Evolutionary conservation across 768 basidiomycete genomes (phyloP), one percentile per base, ranked within the genome.

Genomic region (Leccinum uliginosum): DNA sequence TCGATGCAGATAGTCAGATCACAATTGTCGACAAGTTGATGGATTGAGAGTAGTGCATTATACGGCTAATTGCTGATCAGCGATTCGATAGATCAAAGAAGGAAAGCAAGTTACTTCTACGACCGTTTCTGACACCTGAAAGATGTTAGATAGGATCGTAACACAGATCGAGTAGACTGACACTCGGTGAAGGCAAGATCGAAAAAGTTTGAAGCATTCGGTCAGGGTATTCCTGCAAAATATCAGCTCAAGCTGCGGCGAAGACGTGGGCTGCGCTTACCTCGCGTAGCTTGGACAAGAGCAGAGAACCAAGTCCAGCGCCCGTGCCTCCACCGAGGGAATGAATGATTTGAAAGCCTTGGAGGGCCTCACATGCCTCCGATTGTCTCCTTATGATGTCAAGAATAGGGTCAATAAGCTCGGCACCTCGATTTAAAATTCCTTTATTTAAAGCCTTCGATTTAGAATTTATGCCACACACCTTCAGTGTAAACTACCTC

Each of bases 271-370:
- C 34, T 46, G 59, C 58, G 65, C 78, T 61, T 58, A 81, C 90
- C 75, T 94, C 92, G 52, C 90, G 82, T 57, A 94, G 73, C 67
- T 94, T 94, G 35, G 85, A 84, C 34, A 96, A 73, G 53, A 95
- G 74, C 44, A 95, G 75, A 55, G 85, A 86, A 38, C 93, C 93
- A 43, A 95, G 72, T 17, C 93, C 93, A 23, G 93, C 84, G 35
- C 93, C 93, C 3, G 91, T 95, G 35, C 93, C 93, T 58, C 93
- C 93, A 34, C 93, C 93, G 17, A 98, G 82, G 17, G 93, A 93
- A 61, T 96, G 93, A 10, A 93, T 72, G 48, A 94, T 71, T 64
- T 95, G 93, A 67, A 95, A 93, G 1, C 95, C 95, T 75, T 98
- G 95, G 19, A 98, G 76, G 9, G 85, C 82, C 40, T 98, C 93